Base-by-base conservation (phyloP, 805 yeast genomes). In the Teunomyces cretensis region DNA sequence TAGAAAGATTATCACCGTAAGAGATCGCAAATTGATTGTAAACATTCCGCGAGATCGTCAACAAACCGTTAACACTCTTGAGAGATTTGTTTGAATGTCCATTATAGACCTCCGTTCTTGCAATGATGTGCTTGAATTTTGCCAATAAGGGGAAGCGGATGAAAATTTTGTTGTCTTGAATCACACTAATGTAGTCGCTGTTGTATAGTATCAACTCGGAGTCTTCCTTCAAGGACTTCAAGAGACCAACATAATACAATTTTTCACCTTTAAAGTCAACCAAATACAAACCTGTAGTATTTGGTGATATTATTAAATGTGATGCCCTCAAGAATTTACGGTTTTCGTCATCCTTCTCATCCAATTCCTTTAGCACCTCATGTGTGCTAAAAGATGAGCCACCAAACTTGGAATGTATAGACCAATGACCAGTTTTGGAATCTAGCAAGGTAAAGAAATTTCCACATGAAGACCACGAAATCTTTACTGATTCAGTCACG, bases 391-490 rank as follows among this genome's bases (percentile, higher is more conserved):
- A 69, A 5, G 58, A 48, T 4, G 48, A 43, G 26, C 58, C 54
- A 2, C 76, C 76, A 46, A 69, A 68, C 47, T 60, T 63, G 4
- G 74, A 62, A 31, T 56, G 49, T 13, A 69, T 48, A 13, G 56
- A 52, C 75, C 75, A 72, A 31, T 43, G 41, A 1, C 61, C 62
- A 16, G 60, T 47, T 6, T 43, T 31, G 3, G 41, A 28, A 44
- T 58, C 53, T 6, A 60, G 46, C 5, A 57, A 24, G 9, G 53
- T 44, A 36, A 69, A 66, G 44, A 62, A 70, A 15, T 52, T 54
- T 2, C 76, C 77, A 47, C 67, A 58, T 1, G 68, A 60, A 1
- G 75, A 58, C 76, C 76, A 72, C 7, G 30, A 27, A 7, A 60
- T 35, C 11, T 35, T 35, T 6, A 19, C 19, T 24, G 19, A 32